Percentiles rank a stretch among this genome's conserved stretches.
Conservation (phyloP, 2,329 filamentous ascomycete species). For the Graphilbum ipis-grandicollis region DNA sequence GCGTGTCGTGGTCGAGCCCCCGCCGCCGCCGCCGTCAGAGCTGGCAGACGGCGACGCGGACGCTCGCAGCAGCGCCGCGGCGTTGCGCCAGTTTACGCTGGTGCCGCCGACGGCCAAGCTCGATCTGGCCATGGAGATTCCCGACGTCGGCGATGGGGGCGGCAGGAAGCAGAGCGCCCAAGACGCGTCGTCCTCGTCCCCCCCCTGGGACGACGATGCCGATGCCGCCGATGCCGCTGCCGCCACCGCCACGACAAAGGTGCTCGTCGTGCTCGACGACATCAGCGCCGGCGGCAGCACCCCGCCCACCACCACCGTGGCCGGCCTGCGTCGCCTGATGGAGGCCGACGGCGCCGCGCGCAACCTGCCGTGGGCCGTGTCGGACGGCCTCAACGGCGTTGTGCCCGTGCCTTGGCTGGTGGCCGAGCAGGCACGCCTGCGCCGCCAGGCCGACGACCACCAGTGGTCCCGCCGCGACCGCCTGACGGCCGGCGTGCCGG, state of each 20-base stretch:
- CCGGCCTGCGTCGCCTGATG: conserved; percentile 20
- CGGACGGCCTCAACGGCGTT: conserved; percentile 8
- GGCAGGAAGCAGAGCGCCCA: not conserved
- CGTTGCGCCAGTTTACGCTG: conserved; percentile 15
- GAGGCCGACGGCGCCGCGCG: conserved; percentile 23
- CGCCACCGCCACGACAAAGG: conserved; percentile 11
- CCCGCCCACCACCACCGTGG: conserved; percentile 12
- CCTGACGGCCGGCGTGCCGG: conserved; percentile 4
- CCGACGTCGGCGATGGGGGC: too few species aligned
- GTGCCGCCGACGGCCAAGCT: conserved; percentile 13
- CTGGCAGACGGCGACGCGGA: not conserved
- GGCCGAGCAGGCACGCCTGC: conserved; percentile 5
- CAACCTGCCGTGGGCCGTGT: conserved; percentile 20
- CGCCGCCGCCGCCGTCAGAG: conserved; percentile 5
- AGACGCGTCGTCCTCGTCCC: not conserved
- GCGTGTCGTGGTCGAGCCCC: too few species aligned
- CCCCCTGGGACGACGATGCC: conserved; percentile 3
- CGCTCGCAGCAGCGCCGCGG: conserved; percentile 4
- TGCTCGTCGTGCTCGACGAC: conserved; percentile 19
- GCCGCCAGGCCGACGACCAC: conserved; percentile 8
- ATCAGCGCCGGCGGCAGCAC: conserved; percentile 11
- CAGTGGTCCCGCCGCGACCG: too few species aligned
- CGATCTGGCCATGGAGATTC: conserved; percentile 9
- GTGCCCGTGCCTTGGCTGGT: conserved; percentile 11
- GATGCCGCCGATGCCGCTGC: conserved; percentile 7